A percentile compares a stretch with the other conserved stretches of the same genome.
phyloP scores from a whole-genome alignment of 2,329 filamentous ascomycete genomes.

The Aspergillus melleus region DNA sequence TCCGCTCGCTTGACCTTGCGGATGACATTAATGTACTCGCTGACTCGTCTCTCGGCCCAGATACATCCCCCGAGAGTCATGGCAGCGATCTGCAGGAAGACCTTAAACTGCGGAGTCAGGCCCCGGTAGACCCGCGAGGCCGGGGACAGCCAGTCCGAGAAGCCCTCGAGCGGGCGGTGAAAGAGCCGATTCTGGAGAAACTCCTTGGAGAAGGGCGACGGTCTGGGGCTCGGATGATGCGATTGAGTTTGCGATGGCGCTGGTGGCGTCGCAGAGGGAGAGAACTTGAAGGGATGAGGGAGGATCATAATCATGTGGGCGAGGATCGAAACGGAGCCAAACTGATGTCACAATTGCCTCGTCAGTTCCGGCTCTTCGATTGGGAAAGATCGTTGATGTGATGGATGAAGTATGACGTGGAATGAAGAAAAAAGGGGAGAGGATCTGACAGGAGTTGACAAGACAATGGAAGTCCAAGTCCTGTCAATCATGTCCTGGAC shows the following conservation, averaged over 20 bases:
- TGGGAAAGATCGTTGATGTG: not conserved
- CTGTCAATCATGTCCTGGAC: not conserved
- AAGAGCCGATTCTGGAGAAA: slow-evolving; percentile 33
- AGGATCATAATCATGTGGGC: slow-evolving; percentile 47
- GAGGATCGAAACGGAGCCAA: slow-evolving; percentile 48
- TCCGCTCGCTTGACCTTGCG: slow-evolving; percentile 44
- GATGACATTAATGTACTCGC: slow-evolving; percentile 47
- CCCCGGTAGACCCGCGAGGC: slow-evolving; percentile 46
- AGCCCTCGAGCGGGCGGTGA: slow-evolving; percentile 47
- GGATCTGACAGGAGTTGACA: too few relatives aligned
- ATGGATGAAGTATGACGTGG: too few relatives aligned
- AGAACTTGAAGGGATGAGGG: slow-evolving; percentile 44
- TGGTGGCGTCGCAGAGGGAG: slow-evolving; percentile 29
- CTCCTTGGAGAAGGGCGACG: slow-evolving; percentile 30
- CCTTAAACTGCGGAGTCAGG: slow-evolving; percentile 51
- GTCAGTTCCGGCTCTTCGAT: not conserved
- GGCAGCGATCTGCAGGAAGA: slow-evolving; percentile 48
- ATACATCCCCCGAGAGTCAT: slow-evolving; percentile 52
- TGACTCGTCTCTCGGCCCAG: slow-evolving; percentile 49
- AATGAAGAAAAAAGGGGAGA: too few relatives aligned
- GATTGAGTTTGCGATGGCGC: slow-evolving; percentile 20
- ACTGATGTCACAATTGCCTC: slow-evolving; percentile 26
- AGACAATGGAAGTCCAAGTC: not conserved
- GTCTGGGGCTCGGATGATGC: slow-evolving; percentile 11
- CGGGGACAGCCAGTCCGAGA: slow-evolving; percentile 50